Percentiles rank a stretch among this genome's conserved stretches.
These are phyloP conservation scores for Breynia disticha DNA, from an alignment of 441 rosid species.

Conservation along the genomic window DNA sequence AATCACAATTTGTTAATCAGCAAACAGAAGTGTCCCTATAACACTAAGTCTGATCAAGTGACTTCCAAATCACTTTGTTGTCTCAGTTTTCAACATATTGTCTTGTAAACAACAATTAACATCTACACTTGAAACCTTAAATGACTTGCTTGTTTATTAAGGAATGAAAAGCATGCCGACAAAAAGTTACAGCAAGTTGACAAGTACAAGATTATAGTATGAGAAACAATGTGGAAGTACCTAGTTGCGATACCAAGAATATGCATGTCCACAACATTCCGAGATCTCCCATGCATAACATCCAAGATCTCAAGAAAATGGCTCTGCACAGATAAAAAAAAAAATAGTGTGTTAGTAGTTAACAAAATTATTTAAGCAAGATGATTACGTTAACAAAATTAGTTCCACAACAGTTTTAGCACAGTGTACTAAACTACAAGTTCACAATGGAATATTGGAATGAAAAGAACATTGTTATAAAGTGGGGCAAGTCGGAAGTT, in stretches of 20 bases:
- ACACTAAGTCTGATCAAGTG: no score
- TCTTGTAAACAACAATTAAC: no score
- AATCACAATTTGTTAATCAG: no score
- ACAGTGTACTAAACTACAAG: not conserved
- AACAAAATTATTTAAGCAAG: constrained; percentile 13
- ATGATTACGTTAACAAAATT: not conserved
- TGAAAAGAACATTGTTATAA: not conserved
- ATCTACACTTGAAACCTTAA: no score
- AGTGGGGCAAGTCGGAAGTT: constrained; percentile 1
- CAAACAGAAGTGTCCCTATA: no score
- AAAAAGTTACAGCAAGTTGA: no score
- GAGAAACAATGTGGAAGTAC: constrained; percentile 25
- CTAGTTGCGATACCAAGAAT: constrained; percentile 65
- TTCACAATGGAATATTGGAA: not conserved
- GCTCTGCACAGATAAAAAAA: constrained; percentile 33
- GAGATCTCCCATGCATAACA: constrained; percentile 56
- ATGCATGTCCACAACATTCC: constrained; percentile 46
- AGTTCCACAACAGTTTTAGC: not conserved
- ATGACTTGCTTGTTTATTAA: no score
- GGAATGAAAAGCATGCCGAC: no score
- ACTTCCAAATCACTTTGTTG: no score
- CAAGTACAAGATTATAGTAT: not conserved
- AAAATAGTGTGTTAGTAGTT: constrained; percentile 10
- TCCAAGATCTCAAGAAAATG: constrained; percentile 78
- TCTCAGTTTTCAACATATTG: no score